Evolutionary conservation across 1,139 yeast species (phyloP).

Genomic region (Hyphopichia pseudoburtonii): DNA sequence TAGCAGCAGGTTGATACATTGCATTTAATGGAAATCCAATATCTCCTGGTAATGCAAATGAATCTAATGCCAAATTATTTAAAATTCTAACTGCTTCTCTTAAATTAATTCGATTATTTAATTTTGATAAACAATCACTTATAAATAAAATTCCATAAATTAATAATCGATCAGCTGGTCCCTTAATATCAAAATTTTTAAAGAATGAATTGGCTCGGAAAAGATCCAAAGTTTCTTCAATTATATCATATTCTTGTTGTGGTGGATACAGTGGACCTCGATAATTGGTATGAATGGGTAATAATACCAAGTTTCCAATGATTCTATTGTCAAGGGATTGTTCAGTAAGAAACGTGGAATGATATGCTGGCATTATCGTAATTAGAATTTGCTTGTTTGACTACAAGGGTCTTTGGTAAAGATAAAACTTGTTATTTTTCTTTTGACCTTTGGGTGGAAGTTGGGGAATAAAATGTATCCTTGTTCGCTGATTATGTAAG

Average conservation of each 20-base stretch:
- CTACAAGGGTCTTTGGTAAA: too few relatives aligned
- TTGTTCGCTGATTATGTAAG: too few relatives aligned
- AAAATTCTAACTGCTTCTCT: constrained; percentile 73
- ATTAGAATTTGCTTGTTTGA: too few relatives aligned
- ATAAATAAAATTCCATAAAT: constrained; percentile 93
- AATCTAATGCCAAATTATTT: constrained; percentile 83
- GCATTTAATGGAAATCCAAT: constrained; percentile 90
- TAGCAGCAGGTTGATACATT: constrained; percentile 74
- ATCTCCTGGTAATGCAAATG: constrained; percentile 92
- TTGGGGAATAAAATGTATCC: too few relatives aligned
- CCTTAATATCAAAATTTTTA: constrained; percentile 94
- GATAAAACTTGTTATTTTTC: too few relatives aligned
- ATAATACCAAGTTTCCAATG: constrained; percentile 70
- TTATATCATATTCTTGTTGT: constrained; percentile 79
- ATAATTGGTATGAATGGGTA: constrained; percentile 80
- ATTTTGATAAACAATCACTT: constrained; percentile 75
- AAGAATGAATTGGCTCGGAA: constrained; percentile 96
- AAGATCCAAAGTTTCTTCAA: constrained; percentile 86
- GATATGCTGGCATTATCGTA: constrained; percentile 77
- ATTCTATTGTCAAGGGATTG: constrained; percentile 39
- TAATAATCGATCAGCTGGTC: constrained; percentile 90
- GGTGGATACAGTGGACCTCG: constrained; percentile 93
- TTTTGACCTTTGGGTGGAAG: too few relatives aligned
- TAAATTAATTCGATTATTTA: constrained; percentile 44
- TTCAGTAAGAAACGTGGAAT: constrained; percentile 83